Evolutionary conservation across 495 filamentous ascomycete species (phyloP), one percentile per base, ranked within the genome.

Genomic region (Aspergillus mulundensis): DNA sequence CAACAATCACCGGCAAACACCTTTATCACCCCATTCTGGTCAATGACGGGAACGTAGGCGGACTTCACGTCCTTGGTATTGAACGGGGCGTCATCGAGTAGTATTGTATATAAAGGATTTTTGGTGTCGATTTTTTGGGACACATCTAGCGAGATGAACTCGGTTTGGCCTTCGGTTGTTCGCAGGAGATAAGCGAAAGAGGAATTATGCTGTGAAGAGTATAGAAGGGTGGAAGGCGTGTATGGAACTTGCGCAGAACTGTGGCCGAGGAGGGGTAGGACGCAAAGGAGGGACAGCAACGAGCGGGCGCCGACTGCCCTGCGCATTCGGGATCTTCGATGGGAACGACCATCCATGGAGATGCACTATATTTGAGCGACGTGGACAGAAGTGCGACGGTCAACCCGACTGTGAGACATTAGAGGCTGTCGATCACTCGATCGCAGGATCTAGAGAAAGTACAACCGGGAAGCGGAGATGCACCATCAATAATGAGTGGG

Each of bases 1-100:
- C 66, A 65, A 66, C 91, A 96, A 51, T 85, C 74, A 6, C 91
- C 91, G 0, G 84, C 70, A 49, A 88, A 84, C 8, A 91, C 81
- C 21, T 79, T 81, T 43, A 95, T 80, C 18, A 80, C 77, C 7
- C 89, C 90, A 58, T 80, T 72, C 38, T 79, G 68, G 40, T 88
- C 81, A 24, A 92, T 74, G 0, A 81, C 75, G 0, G 91, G 81
- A 12, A 81, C 77, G 56, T 85, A 91, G 3, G 86, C 76, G 1
- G 73, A 72, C 3, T 53, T 58, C 12, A 66, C 66, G 23, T 64
- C 61, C 32, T 68, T 63, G 41, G 70, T 61, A 12, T 86, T 64
- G 68, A 95, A 94, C 1, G 91, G 89, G 5, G 89, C 75, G n/a
- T 71, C 65, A 3, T 79, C 66, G 2, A 84, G 76, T 11, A 95